Percentiles rank a stretch among this genome's conserved stretches.
Evolutionary conservation across 352 stramenopile species (phyloP).

Genomic region (Peronospora destructor): DNA sequence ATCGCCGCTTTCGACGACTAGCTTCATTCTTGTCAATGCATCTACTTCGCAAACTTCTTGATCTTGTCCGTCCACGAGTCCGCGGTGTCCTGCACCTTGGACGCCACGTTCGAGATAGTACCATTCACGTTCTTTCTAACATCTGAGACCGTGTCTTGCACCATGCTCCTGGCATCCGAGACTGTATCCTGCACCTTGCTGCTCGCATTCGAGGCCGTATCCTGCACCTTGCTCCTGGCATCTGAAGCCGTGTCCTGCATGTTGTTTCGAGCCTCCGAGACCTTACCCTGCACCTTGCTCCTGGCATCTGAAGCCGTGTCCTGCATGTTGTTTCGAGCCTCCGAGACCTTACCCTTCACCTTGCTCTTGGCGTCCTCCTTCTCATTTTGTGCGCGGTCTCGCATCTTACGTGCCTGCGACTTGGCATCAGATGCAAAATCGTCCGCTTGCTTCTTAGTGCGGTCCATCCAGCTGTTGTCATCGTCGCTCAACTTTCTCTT

Average conservation of each 20-base stretch:
- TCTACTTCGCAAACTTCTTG: conserved; percentile 35
- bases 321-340: conserved; percentile 17
- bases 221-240: conserved; percentile 19
- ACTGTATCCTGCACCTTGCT: conserved; percentile 24
- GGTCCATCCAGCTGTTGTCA: conserved; percentile 54
- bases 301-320: conserved; percentile 29
- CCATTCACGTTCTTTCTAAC: no score
- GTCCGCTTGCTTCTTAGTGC: conserved; percentile 33
- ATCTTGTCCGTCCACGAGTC: conserved; percentile 32
- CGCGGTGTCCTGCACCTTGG: conserved; percentile 1
- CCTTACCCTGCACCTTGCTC: conserved; percentile 22
- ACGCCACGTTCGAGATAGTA: no score
- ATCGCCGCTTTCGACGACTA: no score
- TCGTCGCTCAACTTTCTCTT: conserved; percentile 18
- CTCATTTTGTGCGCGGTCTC: conserved; percentile 22
- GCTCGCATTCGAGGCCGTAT: no score
- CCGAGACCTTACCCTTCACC: conserved; percentile 27
- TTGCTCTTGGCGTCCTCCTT: conserved; percentile 28
- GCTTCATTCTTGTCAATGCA: conserved; percentile 1
- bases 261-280: conserved; percentile 30
- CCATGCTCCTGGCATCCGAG: no score
- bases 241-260: conserved; percentile 35
- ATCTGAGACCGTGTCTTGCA: no score
- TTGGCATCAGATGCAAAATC: conserved; percentile 25
- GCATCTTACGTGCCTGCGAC: conserved; percentile 19